A percentile compares a stretch with the other conserved stretches of the same genome.
These are phyloP conservation scores for Pleurotus sapidus DNA, from an alignment of 768 basidiomycete species.

Conservation along the genomic window DNA sequence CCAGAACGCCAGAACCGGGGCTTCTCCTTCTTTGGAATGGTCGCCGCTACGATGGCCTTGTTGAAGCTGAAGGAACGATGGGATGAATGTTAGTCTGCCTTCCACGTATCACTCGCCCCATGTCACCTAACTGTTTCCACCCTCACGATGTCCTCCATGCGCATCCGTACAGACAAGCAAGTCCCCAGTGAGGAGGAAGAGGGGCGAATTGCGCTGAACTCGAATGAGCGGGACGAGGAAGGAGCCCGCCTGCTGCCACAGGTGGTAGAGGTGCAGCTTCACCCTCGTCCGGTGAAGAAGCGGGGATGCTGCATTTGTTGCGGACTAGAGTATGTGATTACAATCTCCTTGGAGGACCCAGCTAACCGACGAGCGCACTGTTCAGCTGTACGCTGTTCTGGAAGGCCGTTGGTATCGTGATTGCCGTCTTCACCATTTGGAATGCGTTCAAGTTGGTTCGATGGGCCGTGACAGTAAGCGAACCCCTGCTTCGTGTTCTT, in stretches of 20 bases:
- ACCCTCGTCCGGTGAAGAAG: constrained; percentile 28
- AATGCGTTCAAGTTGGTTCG: constrained; percentile 38
- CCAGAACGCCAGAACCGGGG: constrained; percentile 1
- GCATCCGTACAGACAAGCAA: constrained; percentile 33
- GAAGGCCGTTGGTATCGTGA: constrained; percentile 53
- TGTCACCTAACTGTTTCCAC: background rate
- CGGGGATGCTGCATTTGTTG: constrained; percentile 49
- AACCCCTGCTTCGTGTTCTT: background rate
- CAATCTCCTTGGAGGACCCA: background rate
- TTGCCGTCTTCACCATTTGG: constrained; percentile 36
- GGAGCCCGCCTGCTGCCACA: constrained; percentile 25
- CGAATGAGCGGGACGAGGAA: constrained; percentile 20
- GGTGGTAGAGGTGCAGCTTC: constrained; percentile 11
- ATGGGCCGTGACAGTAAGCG: constrained; percentile 46
- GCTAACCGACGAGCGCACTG: background rate
- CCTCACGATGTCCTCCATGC: background rate
- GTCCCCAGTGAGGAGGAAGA: constrained; percentile 43
- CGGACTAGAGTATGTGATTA: constrained; percentile 39
- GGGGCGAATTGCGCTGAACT: constrained; percentile 27
- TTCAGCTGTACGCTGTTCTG: constrained; percentile 50
- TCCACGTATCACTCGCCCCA: background rate
- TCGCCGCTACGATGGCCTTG: constrained; percentile 40
- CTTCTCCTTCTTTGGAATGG: constrained; percentile 38
- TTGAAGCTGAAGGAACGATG: constrained; percentile 45
- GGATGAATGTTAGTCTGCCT: constrained; percentile 35